Percentiles rank a stretch among this genome's conserved stretches.
phyloP scores from a whole-genome alignment of 2,329 filamentous ascomycete species.

The Xylariaceae sp. region DNA sequence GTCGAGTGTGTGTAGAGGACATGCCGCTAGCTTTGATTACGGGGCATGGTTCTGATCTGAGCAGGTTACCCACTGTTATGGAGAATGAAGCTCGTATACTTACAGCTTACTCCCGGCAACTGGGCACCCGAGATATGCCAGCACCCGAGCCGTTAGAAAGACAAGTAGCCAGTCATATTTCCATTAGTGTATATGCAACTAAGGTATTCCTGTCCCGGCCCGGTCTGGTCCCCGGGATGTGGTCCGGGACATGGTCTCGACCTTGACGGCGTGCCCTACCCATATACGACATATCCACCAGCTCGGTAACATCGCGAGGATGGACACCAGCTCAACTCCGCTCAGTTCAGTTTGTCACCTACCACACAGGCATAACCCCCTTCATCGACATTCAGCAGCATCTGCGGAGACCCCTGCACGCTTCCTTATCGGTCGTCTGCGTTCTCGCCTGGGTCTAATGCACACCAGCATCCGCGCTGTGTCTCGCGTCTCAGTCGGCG shows the following conservation, averaged over 20 bases:
- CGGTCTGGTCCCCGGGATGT: slow-evolving; percentile 5
- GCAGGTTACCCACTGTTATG: not conserved
- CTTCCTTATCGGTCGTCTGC: slow-evolving; percentile 4
- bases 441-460: not conserved
- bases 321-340: not conserved
- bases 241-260: slow-evolving; percentile 1
- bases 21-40: not conserved
- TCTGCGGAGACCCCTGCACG: not conserved
- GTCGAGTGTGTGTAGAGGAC: not conserved
- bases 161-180: slow-evolving; percentile 1
- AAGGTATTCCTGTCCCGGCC: slow-evolving; percentile 9
- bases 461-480: not conserved
- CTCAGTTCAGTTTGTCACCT: no score
- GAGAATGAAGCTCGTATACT: slow-evolving; percentile 8
- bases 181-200: not conserved
- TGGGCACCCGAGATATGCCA: slow-evolving; percentile 14
- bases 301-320: slow-evolving; percentile 4
- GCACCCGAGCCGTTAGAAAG: slow-evolving; percentile 11
- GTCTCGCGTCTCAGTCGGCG: not conserved
- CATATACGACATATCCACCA: not conserved
- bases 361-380: not conserved
- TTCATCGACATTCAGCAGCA: not conserved
- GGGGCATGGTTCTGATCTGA: not conserved
- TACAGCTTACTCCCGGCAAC: slow-evolving; percentile 13
- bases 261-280: not conserved